Evolutionary conservation across 1,284 basidiomycete genomes (phyloP).

Genomic region (Trichosporon sp.): DNA sequence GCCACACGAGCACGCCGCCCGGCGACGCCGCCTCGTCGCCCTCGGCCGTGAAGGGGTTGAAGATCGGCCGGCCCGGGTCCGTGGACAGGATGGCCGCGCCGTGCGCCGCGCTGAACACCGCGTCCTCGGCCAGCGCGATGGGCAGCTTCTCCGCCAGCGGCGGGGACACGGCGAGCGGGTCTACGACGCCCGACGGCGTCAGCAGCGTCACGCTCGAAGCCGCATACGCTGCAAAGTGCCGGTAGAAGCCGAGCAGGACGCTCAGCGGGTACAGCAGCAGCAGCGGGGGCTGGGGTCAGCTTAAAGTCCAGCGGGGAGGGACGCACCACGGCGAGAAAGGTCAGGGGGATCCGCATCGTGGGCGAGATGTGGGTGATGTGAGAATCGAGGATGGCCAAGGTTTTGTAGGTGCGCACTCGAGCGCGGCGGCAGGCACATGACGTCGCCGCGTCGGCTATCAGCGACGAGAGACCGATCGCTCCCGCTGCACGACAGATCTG

Average conservation of each 20-base stretch:
- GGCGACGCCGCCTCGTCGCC: not conserved
- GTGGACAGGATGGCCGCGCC: constrained; percentile 6
- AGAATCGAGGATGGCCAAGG: not conserved
- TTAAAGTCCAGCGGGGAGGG: not conserved
- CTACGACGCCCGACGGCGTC: not conserved
- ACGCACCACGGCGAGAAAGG: not conserved
- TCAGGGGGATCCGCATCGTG: not conserved
- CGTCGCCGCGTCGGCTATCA: not conserved
- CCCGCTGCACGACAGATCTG: not conserved
- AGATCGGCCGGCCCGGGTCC: constrained; percentile 8
- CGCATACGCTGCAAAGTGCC: not conserved
- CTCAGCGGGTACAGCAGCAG: constrained; percentile 13
- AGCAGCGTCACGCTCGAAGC: not conserved
- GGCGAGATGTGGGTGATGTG: not conserved
- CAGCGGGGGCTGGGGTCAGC: constrained; percentile 12
- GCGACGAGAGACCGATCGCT: not conserved
- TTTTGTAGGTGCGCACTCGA: not conserved
- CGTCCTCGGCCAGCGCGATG: constrained; percentile 10
- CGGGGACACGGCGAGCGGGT: not conserved
- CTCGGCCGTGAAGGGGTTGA: constrained; percentile 5
- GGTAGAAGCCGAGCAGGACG: not conserved
- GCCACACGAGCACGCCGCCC: not conserved
- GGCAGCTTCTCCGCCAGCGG: not conserved
- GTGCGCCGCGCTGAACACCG: not conserved
- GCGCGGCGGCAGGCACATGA: not conserved